Conservation (phyloP, 768 basidiomycete genomes). For the Xerocomellus intermedius region DNA sequence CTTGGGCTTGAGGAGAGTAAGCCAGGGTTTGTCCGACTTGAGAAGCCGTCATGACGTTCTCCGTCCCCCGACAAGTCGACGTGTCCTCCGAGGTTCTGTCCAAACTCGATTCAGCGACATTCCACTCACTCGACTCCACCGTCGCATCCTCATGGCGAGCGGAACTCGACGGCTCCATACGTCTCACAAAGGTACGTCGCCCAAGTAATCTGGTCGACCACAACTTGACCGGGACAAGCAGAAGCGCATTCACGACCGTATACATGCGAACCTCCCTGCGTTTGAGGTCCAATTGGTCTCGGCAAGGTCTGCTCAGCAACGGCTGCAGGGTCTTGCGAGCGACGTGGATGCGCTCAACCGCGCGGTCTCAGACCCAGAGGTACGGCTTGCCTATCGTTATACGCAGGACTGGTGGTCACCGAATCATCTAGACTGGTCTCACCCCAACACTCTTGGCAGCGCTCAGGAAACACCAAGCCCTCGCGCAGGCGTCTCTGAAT, state of each 20-base stretch:
- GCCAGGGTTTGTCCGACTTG: not conserved
- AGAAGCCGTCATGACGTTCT: constrained; percentile 61
- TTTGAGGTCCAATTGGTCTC: constrained; percentile 65
- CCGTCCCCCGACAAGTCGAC: constrained; percentile 67
- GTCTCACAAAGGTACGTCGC: constrained; percentile 59
- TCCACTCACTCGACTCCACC: constrained; percentile 54
- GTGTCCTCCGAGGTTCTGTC: constrained; percentile 69
- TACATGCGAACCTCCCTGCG: constrained; percentile 57
- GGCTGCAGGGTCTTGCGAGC: constrained; percentile 47
- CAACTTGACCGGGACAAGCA: constrained; percentile 32
- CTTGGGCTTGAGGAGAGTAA: not conserved
- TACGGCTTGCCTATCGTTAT: constrained; percentile 29
- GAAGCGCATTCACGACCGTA: constrained; percentile 70
- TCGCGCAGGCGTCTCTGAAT: constrained; percentile 64
- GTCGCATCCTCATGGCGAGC: constrained; percentile 67
- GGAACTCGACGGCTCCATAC: constrained; percentile 72
- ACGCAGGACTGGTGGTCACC: constrained; percentile 8
- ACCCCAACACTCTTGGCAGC: constrained; percentile 55
- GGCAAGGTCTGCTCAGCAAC: constrained; percentile 63
- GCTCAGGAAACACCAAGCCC: constrained; percentile 56
- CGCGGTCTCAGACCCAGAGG: constrained; percentile 58
- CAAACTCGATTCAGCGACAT: constrained; percentile 63
- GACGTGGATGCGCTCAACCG: constrained; percentile 54
- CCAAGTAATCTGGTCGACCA: not conserved
- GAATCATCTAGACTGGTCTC: constrained; percentile 57